phyloP scores from a whole-genome alignment of 2,329 filamentous ascomycete species.

The Nemania diffusa region DNA sequence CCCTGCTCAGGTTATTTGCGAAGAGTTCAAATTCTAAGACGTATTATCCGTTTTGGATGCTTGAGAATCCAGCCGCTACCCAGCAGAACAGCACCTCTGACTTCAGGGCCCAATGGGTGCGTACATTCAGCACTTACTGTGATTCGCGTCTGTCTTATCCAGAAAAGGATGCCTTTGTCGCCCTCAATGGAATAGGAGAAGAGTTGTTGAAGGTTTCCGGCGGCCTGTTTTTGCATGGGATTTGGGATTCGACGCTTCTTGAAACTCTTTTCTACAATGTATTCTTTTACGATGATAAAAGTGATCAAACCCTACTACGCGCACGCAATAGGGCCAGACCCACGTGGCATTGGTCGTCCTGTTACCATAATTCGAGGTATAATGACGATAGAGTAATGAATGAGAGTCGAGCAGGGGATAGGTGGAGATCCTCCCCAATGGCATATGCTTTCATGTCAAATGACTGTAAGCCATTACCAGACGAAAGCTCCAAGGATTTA shows the following conservation, averaged over 20 bases:
- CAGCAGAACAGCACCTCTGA: background rate
- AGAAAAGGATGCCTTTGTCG: slow-evolving; percentile 9
- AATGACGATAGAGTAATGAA: no score
- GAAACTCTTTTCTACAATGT: background rate
- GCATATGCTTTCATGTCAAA: slow-evolving; percentile 25
- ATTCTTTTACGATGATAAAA: background rate
- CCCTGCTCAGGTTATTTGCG: background rate
- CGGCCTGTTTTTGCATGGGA: background rate
- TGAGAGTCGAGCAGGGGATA: no score
- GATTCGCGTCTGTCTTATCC: slow-evolving; percentile 2
- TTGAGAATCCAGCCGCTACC: background rate
- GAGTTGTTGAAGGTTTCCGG: background rate
- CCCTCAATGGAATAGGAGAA: slow-evolving; percentile 12
- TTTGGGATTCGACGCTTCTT: background rate
- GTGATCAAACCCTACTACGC: background rate
- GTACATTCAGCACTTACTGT: background rate
- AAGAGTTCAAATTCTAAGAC: background rate
- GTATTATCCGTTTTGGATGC: slow-evolving; percentile 1
- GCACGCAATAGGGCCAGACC: background rate
- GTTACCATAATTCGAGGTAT: no score
- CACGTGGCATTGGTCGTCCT: background rate
- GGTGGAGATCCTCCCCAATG: background rate
- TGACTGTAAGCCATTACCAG: slow-evolving; percentile 1
- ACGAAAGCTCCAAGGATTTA: background rate
- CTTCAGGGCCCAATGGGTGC: background rate